Evolutionary conservation across 176 grass and related monocot genomes (phyloP).

Genomic region (Eleusine indica): DNA sequence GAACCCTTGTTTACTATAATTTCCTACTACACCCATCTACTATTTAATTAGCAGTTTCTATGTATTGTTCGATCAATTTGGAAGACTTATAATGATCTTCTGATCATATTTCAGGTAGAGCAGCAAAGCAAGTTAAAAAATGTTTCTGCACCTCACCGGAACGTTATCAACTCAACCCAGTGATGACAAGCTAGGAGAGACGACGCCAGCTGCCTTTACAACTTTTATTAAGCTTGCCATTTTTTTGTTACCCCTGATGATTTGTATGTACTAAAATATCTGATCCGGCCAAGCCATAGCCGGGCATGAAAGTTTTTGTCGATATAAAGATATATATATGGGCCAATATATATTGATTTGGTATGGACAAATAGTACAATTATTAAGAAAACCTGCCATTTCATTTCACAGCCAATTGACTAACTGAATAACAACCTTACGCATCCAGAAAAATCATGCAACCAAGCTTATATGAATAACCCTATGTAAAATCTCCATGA

Average conservation of each 20-base stretch:
- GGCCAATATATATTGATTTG: neutral
- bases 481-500: too few species aligned
- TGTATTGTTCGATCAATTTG: neutral
- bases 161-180: conserved; percentile 60
- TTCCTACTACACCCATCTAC: too few species aligned
- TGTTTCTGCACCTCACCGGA: conserved; percentile 66
- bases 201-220: conserved; percentile 68
- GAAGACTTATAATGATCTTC: neutral
- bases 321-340: conserved; percentile 9
- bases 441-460: neutral
- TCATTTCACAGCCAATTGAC: neutral
- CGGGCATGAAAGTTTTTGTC: conserved; percentile 46
- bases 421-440: neutral
- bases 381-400: neutral
- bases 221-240: conserved; percentile 38
- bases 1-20: neutral
- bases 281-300: conserved; percentile 31
- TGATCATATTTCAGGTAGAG: conserved; percentile 51
- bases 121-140: conserved; percentile 39
- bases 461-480: neutral
- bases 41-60: neutral
- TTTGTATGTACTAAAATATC: conserved; percentile 31
- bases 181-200: conserved; percentile 47
- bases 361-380: neutral
- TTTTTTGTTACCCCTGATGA: conserved; percentile 26